Evolutionary conservation across 2,329 filamentous ascomycete species (phyloP).

Genomic region (Aureobasidium sp.): DNA sequence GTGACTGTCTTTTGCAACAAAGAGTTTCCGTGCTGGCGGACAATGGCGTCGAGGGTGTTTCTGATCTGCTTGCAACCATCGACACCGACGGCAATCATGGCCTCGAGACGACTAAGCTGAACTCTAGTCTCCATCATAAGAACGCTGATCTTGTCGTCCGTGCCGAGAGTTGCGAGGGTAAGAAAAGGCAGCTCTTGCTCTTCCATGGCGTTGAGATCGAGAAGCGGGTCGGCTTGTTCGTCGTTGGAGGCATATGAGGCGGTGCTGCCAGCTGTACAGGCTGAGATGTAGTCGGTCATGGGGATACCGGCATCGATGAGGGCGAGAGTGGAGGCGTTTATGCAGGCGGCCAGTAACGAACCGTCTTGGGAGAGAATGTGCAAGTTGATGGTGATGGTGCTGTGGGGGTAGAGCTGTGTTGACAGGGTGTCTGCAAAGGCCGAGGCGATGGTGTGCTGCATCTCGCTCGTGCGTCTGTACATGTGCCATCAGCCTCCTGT

Average conservation of each 20-base stretch:
- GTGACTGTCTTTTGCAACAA: constrained; percentile 44
- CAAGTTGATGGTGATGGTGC: constrained; percentile 72
- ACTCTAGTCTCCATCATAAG: constrained; percentile 82
- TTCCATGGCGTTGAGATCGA: constrained; percentile 73
- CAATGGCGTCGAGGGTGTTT: constrained; percentile 70
- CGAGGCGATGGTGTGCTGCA: constrained; percentile 70
- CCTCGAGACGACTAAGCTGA: constrained; percentile 74
- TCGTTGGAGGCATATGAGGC: constrained; percentile 55
- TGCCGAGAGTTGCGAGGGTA: constrained; percentile 73
- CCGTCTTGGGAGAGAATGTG: constrained; percentile 89
- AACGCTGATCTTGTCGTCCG: constrained; percentile 63
- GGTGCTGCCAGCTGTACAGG: constrained; percentile 79
- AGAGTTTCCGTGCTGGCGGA: constrained; percentile 61
- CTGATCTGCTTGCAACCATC: constrained; percentile 86
- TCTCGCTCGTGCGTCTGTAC: constrained; percentile 68
- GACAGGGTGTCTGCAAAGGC: constrained; percentile 74
- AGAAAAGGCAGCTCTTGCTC: constrained; percentile 84
- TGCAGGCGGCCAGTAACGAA: constrained; percentile 76
- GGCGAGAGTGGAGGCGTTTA: constrained; percentile 87
- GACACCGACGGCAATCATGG: constrained; percentile 85
- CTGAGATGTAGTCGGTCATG: constrained; percentile 85
- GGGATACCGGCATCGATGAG: constrained; percentile 92
- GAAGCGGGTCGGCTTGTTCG: constrained; percentile 69
- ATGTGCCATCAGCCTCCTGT: background rate
- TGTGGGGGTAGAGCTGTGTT: constrained; percentile 82